Evolutionary conservation across 2,329 filamentous ascomycete genomes (phyloP).

Genomic region (Arthrobotrys sinensis): DNA sequence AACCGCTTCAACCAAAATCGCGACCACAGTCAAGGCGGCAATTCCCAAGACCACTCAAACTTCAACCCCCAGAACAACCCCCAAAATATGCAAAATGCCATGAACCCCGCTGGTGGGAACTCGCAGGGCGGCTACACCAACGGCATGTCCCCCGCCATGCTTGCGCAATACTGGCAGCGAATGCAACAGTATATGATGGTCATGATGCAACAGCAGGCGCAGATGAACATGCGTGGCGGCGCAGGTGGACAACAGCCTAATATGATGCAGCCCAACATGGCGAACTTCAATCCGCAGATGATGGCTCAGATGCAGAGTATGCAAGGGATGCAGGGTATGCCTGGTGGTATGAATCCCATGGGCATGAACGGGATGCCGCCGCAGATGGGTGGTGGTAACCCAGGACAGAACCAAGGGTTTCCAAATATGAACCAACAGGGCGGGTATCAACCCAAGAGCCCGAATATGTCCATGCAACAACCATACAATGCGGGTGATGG

Average conservation of each 20-base stretch:
- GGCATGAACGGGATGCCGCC: constrained; percentile 68
- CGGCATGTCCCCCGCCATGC: constrained; percentile 94
- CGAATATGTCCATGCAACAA: constrained; percentile 67
- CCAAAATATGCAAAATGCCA: constrained; percentile 63
- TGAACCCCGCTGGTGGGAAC: constrained; percentile 62
- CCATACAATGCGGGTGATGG: constrained; percentile 64
- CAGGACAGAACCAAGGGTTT: constrained; percentile 72
- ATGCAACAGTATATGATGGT: constrained; percentile 95
- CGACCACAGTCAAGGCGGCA: constrained; percentile 57
- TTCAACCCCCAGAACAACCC: constrained; percentile 63
- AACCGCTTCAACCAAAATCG: constrained; percentile 26
- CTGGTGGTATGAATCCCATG: constrained; percentile 66
- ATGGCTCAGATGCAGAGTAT: constrained; percentile 75
- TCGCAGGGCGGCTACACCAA: constrained; percentile 67
- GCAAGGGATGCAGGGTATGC: constrained; percentile 70
- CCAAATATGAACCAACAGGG: constrained; percentile 67
- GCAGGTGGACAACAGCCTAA: constrained; percentile 71
- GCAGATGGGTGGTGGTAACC: constrained; percentile 62
- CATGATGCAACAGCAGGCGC: constrained; percentile 86
- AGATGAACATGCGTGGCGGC: constrained; percentile 76
- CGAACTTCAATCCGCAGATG: constrained; percentile 59
- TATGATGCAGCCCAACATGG: constrained; percentile 70
- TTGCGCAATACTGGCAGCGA: constrained; percentile 98
- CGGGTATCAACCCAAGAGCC: constrained; percentile 66
- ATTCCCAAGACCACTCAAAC: constrained; percentile 66